These are phyloP conservation scores for Aspergillus sp. DNA, from an alignment of 2,329 filamentous ascomycete species.

Conservation along the genomic window DNA sequence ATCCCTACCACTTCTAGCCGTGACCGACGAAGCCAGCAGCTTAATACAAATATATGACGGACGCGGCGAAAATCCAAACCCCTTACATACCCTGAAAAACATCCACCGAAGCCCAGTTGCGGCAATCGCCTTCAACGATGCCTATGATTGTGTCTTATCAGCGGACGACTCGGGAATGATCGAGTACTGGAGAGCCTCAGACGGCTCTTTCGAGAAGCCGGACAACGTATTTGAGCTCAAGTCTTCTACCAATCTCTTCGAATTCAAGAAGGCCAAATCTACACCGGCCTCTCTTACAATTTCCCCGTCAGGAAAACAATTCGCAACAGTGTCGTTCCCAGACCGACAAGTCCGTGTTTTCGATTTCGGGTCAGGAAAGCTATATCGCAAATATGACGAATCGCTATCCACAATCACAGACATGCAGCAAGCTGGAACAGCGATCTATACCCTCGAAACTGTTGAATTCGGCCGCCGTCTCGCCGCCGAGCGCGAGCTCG, in stretches of 20 bases:
- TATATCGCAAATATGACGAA: constrained; percentile 92
- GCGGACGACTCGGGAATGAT: constrained; percentile 89
- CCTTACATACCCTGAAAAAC: constrained; percentile 73
- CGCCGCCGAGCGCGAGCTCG: constrained; percentile 82
- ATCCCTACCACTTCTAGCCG: constrained; percentile 81
- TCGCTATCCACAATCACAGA: constrained; percentile 84
- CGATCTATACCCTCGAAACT: constrained; percentile 76
- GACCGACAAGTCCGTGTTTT: constrained; percentile 93
- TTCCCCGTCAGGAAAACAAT: constrained; percentile 81
- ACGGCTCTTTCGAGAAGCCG: constrained; percentile 81
- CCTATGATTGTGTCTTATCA: constrained; percentile 87
- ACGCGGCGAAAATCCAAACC: constrained; percentile 72
- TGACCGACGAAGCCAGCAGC: constrained; percentile 72
- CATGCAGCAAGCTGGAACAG: constrained; percentile 93
- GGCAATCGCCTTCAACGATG: constrained; percentile 84
- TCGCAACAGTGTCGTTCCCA: constrained; percentile 86
- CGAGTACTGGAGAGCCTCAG: constrained; percentile 85
- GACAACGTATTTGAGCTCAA: constrained; percentile 91
- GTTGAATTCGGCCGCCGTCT: constrained; percentile 89
- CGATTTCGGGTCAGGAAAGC: constrained; percentile 83
- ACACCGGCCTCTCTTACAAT: constrained; percentile 78
- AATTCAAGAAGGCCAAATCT: constrained; percentile 94
- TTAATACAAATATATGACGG: constrained; percentile 85
- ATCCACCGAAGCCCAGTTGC: constrained; percentile 82
- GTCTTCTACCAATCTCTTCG: constrained; percentile 89